These are phyloP conservation scores for Talaromyces piceae DNA, from an alignment of 2,329 filamentous ascomycete species.

Conservation along the genomic window DNA sequence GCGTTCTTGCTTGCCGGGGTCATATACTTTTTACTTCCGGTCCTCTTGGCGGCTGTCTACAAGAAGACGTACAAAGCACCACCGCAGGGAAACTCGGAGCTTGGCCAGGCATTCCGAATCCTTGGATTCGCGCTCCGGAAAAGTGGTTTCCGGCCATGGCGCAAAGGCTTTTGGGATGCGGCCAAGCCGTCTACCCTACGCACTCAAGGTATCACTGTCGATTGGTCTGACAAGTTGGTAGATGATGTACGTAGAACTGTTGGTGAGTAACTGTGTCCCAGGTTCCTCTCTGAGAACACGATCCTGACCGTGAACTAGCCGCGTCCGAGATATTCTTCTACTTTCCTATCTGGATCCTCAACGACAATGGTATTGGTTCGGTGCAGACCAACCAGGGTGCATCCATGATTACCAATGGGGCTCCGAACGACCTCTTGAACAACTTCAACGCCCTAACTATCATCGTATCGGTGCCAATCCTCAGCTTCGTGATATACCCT, in stretches of 20 bases:
- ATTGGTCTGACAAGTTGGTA: constrained; percentile 29
- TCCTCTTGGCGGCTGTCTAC: constrained; percentile 25
- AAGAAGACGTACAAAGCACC: constrained; percentile 24
- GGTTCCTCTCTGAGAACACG: background rate
- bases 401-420: constrained; percentile 42
- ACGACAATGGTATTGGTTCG: constrained; percentile 43
- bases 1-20: constrained; percentile 22
- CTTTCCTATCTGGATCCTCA: constrained; percentile 32
- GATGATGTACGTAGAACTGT: constrained; percentile 27
- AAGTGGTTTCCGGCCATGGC: constrained; percentile 24
- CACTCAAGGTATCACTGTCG: constrained; percentile 17
- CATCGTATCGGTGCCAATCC: constrained; percentile 39
- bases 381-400: constrained; percentile 43
- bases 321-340: constrained; percentile 27
- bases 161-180: constrained; percentile 25
- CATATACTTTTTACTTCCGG: constrained; percentile 27
- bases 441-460: constrained; percentile 47
- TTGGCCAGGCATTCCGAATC: constrained; percentile 27
- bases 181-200: constrained; percentile 24
- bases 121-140: constrained; percentile 23
- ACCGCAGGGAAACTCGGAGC: constrained; percentile 24
- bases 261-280: background rate
- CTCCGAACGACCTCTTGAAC: constrained; percentile 43
- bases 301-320: constrained; percentile 14
- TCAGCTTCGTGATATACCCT: constrained; percentile 45